Percentiles rank a stretch among this genome's conserved stretches.
Conservation (phyloP, 1,284 basidiomycete species). For the Moesziomyces sp. region DNA sequence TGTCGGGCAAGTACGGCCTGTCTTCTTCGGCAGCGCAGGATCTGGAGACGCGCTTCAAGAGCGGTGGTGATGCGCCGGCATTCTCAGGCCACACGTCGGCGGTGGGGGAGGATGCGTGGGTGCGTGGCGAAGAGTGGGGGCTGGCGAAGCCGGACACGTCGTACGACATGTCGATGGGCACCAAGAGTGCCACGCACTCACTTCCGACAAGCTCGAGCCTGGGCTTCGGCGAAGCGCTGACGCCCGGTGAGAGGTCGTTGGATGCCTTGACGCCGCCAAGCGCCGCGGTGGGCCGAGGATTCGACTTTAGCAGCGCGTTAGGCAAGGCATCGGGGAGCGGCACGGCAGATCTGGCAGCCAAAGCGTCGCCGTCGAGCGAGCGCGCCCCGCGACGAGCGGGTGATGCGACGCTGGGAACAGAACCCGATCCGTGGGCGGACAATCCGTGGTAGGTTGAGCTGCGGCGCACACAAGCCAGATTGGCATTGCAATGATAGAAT, state of each 20-base stretch:
- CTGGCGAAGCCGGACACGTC: constrained; percentile 25
- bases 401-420: constrained; percentile 6
- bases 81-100: constrained; percentile 1
- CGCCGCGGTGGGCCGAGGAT: constrained; percentile 28
- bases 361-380: constrained; percentile 20
- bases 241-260: constrained; percentile 16
- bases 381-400: constrained; percentile 20
- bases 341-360: constrained; percentile 16
- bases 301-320: constrained; percentile 24
- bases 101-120: constrained; percentile 15
- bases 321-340: constrained; percentile 17
- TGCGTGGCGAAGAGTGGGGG: constrained; percentile 19
- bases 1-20: constrained; percentile 17
- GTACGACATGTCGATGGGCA: constrained; percentile 29
- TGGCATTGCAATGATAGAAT: no score
- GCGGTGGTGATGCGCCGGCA: constrained; percentile 2
- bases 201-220: constrained; percentile 14
- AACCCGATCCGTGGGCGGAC: constrained; percentile 44
- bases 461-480: constrained; percentile 8
- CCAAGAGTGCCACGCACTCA: constrained; percentile 23
- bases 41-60: constrained; percentile 26
- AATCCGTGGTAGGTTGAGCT: constrained; percentile 38
- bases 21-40: constrained; percentile 25
- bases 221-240: constrained; percentile 12
- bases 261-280: constrained; percentile 32